Evolutionary conservation across 345 rosid genomes (phyloP).

Genomic region (Populus euphratica): DNA sequence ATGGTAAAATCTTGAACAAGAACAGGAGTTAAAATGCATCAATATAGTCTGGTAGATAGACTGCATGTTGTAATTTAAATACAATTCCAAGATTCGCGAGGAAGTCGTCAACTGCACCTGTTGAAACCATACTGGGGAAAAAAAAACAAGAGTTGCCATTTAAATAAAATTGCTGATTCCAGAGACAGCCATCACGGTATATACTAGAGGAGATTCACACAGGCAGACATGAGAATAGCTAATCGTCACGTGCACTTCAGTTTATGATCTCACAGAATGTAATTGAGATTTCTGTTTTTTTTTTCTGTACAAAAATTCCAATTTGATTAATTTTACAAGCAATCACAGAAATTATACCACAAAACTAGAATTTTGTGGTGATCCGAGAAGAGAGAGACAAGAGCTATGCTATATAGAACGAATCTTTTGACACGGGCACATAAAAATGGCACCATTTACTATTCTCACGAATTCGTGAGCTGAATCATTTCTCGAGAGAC

Average conservation of each 20-base stretch:
- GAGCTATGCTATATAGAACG: too few species aligned
- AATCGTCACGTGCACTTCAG: not conserved
- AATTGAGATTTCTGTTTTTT: not conserved
- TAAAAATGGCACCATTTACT: too few species aligned
- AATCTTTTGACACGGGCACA: too few species aligned
- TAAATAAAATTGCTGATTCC: not conserved
- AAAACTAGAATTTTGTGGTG: not conserved
- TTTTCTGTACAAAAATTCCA: not conserved
- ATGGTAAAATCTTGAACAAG: not conserved
- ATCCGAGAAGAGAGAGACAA: not conserved
- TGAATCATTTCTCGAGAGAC: too few species aligned
- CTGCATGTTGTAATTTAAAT: not conserved
- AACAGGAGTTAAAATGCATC: not conserved
- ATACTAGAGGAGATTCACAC: not conserved
- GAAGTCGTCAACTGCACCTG: not conserved
- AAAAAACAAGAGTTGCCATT: not conserved
- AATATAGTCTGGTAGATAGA: not conserved
- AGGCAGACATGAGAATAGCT: not conserved
- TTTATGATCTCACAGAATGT: not conserved
- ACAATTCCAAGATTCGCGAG: not conserved
- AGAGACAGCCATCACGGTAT: not conserved
- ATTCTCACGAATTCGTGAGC: too few species aligned
- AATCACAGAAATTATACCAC: not conserved
- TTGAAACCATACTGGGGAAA: not conserved
- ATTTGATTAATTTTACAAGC: not conserved